phyloP scores from a whole-genome alignment of 495 filamentous ascomycete genomes.

The Lepraria neglecta region DNA sequence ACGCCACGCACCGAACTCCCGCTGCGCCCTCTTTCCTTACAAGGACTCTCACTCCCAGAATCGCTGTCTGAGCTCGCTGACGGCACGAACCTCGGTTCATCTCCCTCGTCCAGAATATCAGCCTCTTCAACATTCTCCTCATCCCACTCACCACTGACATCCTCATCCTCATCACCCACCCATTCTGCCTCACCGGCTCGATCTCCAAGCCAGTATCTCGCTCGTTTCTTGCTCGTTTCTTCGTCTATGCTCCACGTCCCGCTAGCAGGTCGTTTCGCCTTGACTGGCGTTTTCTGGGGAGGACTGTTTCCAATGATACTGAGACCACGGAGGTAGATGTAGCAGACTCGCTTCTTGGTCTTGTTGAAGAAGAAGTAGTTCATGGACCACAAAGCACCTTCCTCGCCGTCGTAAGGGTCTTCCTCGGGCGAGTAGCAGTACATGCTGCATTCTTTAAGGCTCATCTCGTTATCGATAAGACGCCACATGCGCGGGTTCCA shows the following conservation, averaged over 20 bases:
- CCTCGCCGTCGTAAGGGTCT: conserved; percentile 84
- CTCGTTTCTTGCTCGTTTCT: conserved; percentile 61
- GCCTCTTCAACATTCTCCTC: conserved; percentile 46
- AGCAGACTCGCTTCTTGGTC: conserved; percentile 83
- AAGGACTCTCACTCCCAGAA: conserved; percentile 25
- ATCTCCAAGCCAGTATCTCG: conserved; percentile 77
- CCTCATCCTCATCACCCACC: conserved; percentile 25
- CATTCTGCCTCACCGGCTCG: conserved; percentile 35
- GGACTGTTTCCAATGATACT: conserved; percentile 71
- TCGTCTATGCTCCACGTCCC: conserved; percentile 41
- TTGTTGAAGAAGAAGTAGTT: conserved; percentile 99
- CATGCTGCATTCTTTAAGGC: conserved; percentile 70
- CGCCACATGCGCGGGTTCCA: conserved; percentile 90
- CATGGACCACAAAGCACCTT: conserved; percentile 86
- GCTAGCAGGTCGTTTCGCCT: conserved; percentile 36
- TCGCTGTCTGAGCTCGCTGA: conserved; percentile 44
- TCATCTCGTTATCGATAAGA: conserved; percentile 87
- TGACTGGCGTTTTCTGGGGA: conserved; percentile 33
- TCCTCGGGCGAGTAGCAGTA: conserved; percentile 80
- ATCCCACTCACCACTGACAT: conserved; percentile 22
- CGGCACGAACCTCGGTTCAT: conserved; percentile 36
- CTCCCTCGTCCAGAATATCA: conserved; percentile 36
- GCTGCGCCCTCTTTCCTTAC: conserved; percentile 27
- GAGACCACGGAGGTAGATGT: conserved; percentile 80
- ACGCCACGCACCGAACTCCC: conserved; percentile 56